Evolutionary conservation across 331 rosid genomes (phyloP), one percentile per base, ranked within the genome.

Genomic region (Malus hybrid): DNA sequence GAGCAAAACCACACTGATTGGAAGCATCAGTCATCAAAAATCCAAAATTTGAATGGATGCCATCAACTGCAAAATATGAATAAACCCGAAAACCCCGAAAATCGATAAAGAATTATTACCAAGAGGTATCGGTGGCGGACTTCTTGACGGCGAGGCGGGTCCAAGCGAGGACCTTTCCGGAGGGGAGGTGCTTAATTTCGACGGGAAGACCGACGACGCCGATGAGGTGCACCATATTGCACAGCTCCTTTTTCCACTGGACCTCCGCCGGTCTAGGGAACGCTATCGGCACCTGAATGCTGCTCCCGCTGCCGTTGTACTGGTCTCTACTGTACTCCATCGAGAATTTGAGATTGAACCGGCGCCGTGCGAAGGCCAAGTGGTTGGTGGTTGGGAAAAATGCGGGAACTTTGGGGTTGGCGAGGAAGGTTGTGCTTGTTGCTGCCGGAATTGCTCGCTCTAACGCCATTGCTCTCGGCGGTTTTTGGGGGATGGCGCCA

Each of bases 141-240:
- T 88, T 93, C 96, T 83, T 90, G 76, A 90, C 88, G 63, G 96
- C 87, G 70, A 93, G 86, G 76, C 94, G 91, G n/a, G 98, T 93
- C 96, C 94, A 87, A 1, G 97, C 93, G 52, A 83, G 78, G 63
- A 80, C 89, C 77, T 90, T 94, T 46, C 97, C 97, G 19, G 97
- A 86, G 19, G 97, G 84, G 4, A 89, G 73, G 77, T 90, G 87
- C 86, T 86, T 94, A 76, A 88, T 86, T 66, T 92, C 97, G 44
- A 92, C 84, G 15, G 90, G 87, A 39, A 76, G 20, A 3, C 89
- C 90, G n/a, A 92, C 92, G 44, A 76, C 73, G 74, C 97, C 97
- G 56, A 94, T 92, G 76, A 94, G 90, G 54, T 77, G 89, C 66
- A 92, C 93, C 39, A 90, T 75, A 79, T 94, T 94, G 42, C 90